A percentile compares a stretch with the other conserved stretches of the same genome.
Evolutionary conservation across 2,329 filamentous ascomycete species (phyloP).

Genomic region (Colletotrichum gloeosporioides): DNA sequence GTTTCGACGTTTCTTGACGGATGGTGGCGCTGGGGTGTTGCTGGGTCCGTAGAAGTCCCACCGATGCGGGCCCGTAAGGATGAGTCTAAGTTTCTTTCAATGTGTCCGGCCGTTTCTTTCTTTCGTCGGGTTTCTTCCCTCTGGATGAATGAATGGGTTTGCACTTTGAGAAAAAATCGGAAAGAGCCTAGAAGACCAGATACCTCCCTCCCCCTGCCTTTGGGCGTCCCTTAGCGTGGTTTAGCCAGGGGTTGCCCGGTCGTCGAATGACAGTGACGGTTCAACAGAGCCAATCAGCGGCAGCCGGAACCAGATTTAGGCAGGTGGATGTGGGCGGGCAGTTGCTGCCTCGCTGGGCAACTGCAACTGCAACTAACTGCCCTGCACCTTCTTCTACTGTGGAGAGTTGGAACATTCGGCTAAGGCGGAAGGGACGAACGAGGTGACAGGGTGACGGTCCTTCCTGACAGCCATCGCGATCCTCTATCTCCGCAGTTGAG

Average conservation of each 20-base stretch:
- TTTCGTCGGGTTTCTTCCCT: background rate
- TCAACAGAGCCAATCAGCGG: background rate
- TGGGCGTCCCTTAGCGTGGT: background rate
- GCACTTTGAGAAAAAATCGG: background rate
- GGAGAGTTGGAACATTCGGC: background rate
- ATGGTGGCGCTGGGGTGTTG: background rate
- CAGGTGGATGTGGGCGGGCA: background rate
- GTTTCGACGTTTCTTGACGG: background rate
- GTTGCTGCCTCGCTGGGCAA: background rate
- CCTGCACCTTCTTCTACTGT: background rate
- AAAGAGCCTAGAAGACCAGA: background rate
- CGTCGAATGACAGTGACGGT: background rate
- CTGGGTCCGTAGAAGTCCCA: background rate
- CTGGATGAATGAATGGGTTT: background rate
- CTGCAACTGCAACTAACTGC: background rate
- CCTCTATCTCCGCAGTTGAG: background rate
- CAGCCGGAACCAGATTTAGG: background rate
- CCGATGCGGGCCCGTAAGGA: background rate
- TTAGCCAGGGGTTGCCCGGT: slow-evolving; percentile 15
- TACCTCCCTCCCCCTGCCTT: background rate
- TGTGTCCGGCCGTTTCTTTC: background rate
- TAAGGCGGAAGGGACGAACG: background rate
- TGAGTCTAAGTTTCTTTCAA: background rate
- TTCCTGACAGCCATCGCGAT: background rate
- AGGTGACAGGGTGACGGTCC: background rate